Base-by-base conservation (phyloP, 306 rosid species). In the Herpetospermum pedunculosum region DNA sequence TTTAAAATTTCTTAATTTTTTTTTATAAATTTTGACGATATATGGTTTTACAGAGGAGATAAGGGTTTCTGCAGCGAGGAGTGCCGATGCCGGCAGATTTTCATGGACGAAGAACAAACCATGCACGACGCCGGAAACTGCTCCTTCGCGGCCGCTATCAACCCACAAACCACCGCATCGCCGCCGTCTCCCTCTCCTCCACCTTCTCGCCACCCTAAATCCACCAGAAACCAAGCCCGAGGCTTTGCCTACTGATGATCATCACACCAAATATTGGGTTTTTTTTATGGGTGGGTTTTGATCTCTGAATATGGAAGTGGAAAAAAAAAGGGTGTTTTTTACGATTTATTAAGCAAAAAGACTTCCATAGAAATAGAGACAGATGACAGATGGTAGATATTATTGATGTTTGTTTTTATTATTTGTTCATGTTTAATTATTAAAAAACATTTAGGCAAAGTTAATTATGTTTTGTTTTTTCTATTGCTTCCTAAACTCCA, bases 11-110 rank as follows among this genome's bases (percentile, higher is more conserved):
- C 69, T 71, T 4, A 6, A 11, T 68, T 25, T 15, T 23, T 16
- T 41, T n/a, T n/a, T n/a, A n/a, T n/a, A n/a, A 35, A 1, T 65
- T 16, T 59, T 49, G 5, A 25, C 15, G 63, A 19, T 4, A 3
- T 32, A n/a, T n/a, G 34, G 25, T n/a, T 30, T 50, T 72, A 78
- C 79, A 91, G 99, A 78, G 99, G 99, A 34, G 96, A 95, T 74
- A 85, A 68, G 81, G 97, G 91, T 0, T 91, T 95, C 63, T 95
- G 96, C 70, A 95, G 99, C 78, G 97, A 81, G 86, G 99, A 91
- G 80, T 95, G 97, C 80, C 82, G 96, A 78, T 88, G 86, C 84
- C 85, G 87, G 83, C 97, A 95, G 80, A 95, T 95, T 81, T 84
- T 88, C 70, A 81, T 72, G 86, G 99, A 95, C 58, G 97, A 91